Evolutionary conservation across 1,139 yeast genomes (phyloP), one percentile per base, ranked within the genome.

Genomic region (Kazachstania sp.): DNA sequence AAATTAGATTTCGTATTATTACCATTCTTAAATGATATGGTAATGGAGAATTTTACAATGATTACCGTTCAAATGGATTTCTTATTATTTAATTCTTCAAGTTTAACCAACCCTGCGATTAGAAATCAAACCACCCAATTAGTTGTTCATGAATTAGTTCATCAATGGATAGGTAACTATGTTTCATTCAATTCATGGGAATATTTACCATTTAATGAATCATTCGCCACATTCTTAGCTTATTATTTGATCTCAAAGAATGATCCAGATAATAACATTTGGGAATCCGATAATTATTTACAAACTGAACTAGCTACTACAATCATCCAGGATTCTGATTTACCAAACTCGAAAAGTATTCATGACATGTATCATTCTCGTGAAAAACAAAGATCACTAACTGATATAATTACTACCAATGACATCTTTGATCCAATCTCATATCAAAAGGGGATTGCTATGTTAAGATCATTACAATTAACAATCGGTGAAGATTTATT

Each of bases 11-110:
- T 84, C 42, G 75, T 81, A 2, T 76, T 84, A 1, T 62, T 84
- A 13, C 92, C 92, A 6, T 82, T 79, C 55, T 70, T 84, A 50
- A 72, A 79, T 32, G 90, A 83, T 61, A 84, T 86, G 49, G 92
- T 86, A 4, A 84, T 83, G 81, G 94, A 84, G 60, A 83, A 83
- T 59, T 81, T 84, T 78, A 85, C 86, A 3, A 66, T 82, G 67
- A 72, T 83, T 32, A 75, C 83, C 2, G 71, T 82, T 8, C 73
- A 80, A 49, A 72, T 77, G 43, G 70, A 72, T 43, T 81, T 77
- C 52, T 58, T 81, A 12, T 61, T 80, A 18, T 52, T 76, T 12
- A 66, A 72, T 1, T 67, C 67, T 28, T 23, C 52, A 20, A 66
- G 70, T 1, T 47, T 68, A 39, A 56, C 61, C 3, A 60, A 60